These are phyloP conservation scores for Hypoxylon sp. DNA, from an alignment of 2,329 filamentous ascomycete species.

Conservation along the genomic window DNA sequence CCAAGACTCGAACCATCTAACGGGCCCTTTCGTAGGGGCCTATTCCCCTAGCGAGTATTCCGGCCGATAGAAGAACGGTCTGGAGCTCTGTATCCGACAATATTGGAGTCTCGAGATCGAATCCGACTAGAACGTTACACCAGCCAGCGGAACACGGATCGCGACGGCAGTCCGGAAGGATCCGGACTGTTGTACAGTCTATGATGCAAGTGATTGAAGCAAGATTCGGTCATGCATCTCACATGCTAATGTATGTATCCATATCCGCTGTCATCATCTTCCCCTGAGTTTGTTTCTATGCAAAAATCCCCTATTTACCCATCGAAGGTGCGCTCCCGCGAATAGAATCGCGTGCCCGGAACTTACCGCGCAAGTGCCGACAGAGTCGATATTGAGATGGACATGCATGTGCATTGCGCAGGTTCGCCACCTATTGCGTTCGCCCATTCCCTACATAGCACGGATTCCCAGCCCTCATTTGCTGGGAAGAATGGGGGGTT, in stretches of 20 bases:
- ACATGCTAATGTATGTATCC: neutral
- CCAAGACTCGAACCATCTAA: neutral
- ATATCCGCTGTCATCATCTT: neutral
- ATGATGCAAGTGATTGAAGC: conserved; percentile 1
- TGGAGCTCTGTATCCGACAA: neutral
- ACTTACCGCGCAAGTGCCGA: conserved; percentile 39
- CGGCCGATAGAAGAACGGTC: conserved; percentile 2
- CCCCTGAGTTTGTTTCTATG: neutral
- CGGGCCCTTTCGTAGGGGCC: neutral
- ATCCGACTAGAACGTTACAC: neutral
- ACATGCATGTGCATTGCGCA: conserved; percentile 24
- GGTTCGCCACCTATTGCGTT: conserved; percentile 2
- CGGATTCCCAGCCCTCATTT: neutral
- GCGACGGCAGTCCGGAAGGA: neutral
- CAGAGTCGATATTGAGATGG: conserved; percentile 36
- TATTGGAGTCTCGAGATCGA: neutral
- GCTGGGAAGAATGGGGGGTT: neutral
- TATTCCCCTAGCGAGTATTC: neutral
- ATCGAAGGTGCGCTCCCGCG: neutral
- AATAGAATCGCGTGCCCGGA: conserved; percentile 26
- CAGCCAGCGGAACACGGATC: neutral
- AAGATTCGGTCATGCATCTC: conserved; percentile 2
- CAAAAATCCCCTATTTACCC: neutral
- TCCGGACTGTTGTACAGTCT: neutral
- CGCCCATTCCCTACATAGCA: conserved; percentile 9